Evolutionary conservation across 2,329 filamentous ascomycete species (phyloP).

Genomic region (Exophiala sp.): DNA sequence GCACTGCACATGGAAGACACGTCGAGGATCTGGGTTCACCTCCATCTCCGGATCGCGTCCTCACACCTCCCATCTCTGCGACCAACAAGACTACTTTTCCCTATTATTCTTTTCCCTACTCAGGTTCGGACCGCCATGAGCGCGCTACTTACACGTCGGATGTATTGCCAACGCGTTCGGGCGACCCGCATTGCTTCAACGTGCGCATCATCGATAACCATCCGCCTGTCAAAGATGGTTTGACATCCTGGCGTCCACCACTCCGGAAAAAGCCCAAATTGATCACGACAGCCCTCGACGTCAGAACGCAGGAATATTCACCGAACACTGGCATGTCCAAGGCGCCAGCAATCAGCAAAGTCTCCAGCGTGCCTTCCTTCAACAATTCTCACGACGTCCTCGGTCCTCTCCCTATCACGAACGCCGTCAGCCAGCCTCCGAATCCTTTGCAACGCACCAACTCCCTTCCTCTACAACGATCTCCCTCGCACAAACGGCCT

Average conservation of each 20-base stretch:
- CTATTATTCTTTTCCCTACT: slow-evolving; percentile 7
- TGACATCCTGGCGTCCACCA: slow-evolving; percentile 16
- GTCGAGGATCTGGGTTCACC: slow-evolving; percentile 5
- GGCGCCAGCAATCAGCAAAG: slow-evolving; percentile 12
- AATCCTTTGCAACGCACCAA: slow-evolving; percentile 17
- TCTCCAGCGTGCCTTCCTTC: slow-evolving; percentile 18
- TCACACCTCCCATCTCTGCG: not conserved
- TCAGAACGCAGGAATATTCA: slow-evolving; percentile 3
- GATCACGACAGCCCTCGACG: slow-evolving; percentile 7
- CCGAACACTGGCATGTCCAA: slow-evolving; percentile 19
- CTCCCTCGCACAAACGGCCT: slow-evolving; percentile 32
- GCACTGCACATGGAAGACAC: slow-evolving; percentile 14
- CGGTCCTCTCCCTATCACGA: not conserved
- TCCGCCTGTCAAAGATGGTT: slow-evolving; percentile 11
- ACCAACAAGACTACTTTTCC: slow-evolving; percentile 5
- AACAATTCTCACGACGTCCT: slow-evolving; percentile 10
- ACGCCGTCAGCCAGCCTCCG: slow-evolving; percentile 7
- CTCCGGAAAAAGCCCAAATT: slow-evolving; percentile 26
- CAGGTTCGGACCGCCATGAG: slow-evolving; percentile 8
- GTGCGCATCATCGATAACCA: slow-evolving; percentile 10
- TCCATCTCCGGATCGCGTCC: slow-evolving; percentile 8
- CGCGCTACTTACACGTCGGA: slow-evolving; percentile 5
- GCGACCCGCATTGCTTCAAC: slow-evolving; percentile 12
- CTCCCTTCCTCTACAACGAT: slow-evolving; percentile 16
- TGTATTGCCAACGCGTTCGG: slow-evolving; percentile 7